Conservation (phyloP, 1,284 basidiomycete genomes). For the Trametes versicolor region DNA sequence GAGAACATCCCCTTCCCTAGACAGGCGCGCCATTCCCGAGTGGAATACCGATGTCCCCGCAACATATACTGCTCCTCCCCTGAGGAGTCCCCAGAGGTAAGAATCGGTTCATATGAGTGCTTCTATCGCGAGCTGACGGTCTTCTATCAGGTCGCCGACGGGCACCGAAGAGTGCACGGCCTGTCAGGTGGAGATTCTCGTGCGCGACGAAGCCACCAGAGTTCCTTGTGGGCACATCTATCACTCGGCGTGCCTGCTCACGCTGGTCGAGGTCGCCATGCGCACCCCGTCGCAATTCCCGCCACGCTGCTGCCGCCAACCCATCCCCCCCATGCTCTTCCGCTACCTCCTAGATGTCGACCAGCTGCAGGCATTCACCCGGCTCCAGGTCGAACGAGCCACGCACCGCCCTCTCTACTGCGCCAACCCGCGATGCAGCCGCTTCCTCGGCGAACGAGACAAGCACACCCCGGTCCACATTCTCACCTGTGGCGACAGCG, state of each 20-base stretch:
- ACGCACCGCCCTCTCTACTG: conserved; percentile 50
- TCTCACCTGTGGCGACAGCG: conserved; percentile 28
- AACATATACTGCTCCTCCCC: neutral
- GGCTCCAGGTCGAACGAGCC: conserved; percentile 40
- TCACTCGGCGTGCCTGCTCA: conserved; percentile 44
- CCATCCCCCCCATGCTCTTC: conserved; percentile 43
- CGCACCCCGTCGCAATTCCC: conserved; percentile 33
- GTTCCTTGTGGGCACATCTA: conserved; percentile 47
- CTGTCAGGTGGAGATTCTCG: conserved; percentile 1
- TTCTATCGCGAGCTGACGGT: neutral
- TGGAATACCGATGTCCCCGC: neutral
- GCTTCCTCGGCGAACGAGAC: conserved; percentile 46
- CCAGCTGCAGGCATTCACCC: conserved; percentile 35
- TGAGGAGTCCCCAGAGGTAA: neutral
- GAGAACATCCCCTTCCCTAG: neutral
- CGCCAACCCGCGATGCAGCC: conserved; percentile 44
- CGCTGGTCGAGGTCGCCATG: conserved; percentile 44
- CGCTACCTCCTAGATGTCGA: conserved; percentile 35
- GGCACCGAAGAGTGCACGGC: neutral
- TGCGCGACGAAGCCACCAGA: conserved; percentile 29
- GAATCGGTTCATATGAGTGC: neutral
- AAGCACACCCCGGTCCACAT: conserved; percentile 13
- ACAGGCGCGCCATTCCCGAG: neutral
- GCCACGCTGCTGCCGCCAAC: conserved; percentile 46
- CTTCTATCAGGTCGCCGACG: neutral